Base-by-base conservation (phyloP, 441 rosid genomes). In the Croton laevigatus region DNA sequence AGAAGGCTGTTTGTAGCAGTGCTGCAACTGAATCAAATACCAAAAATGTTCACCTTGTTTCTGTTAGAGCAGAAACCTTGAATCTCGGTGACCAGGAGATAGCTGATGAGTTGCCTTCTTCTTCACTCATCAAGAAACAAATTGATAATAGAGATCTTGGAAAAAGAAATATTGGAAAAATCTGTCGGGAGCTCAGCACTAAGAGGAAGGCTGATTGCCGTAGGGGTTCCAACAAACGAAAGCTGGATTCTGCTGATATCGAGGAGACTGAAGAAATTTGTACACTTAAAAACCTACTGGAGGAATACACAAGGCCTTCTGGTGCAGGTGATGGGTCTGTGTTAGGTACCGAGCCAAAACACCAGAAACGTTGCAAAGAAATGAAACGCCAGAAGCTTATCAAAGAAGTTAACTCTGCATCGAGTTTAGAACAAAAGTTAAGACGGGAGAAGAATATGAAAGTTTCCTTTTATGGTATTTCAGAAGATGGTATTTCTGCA, bases 151-250 rank as follows among this genome's bases (percentile, higher is more conserved):
- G 69, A 19, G 36, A 46, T 19, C 34, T 51, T 66, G 62, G 62
- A 32, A 45, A 65, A 36, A 77, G 67, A 34, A 74, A 66, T 71
- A 71, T 37, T 34, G 62, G 72, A 76, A 83, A 71, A 70, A 68
- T 48, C 12, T 17, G 61, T 68, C 23, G 46, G 62, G 81, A 46
- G 68, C 75, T 57, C 17, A 70, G 32, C 54, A 23, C 73, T 51
- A 32, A 32, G 20, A 0, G 11, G 55, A 67, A 60, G 70, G 69
- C 51, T 61, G 76, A 64, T 73, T 1, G 52, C 42, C 37, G 71
- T 20, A 67, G 22, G 34, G 65, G 66, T 71, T 82, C 70, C 34
- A 82, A 76, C 75, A 79, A 80, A 57, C 81, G 13, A 65, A 80
- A 79, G 69, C 42, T 53, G 32, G 69, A 54, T 57, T 62, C 72